Conservation (phyloP, 306 rosid species). For the Fragaria iinumae region DNA sequence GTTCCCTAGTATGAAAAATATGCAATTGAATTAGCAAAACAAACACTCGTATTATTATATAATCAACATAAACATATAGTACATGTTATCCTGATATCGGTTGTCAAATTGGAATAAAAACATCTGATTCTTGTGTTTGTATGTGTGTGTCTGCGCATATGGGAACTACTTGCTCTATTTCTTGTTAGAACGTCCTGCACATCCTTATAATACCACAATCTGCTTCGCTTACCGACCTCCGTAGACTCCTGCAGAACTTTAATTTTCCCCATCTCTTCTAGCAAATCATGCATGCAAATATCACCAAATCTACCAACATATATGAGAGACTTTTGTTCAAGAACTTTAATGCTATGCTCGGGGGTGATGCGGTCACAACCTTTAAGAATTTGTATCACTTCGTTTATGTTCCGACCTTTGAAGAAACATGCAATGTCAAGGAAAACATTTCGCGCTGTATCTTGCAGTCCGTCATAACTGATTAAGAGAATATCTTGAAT, state of each 20-base stretch:
- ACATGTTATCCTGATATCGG: too few species aligned
- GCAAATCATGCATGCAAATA: conserved; percentile 40
- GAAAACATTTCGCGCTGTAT: conserved; percentile 15
- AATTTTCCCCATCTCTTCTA: conserved; percentile 36
- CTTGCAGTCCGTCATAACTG: conserved; percentile 35
- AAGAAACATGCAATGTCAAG: conserved; percentile 11
- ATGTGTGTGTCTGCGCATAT: neutral
- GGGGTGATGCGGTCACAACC: conserved; percentile 7
- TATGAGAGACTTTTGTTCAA: conserved; percentile 2
- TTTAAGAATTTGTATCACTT: too few species aligned
- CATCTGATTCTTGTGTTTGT: too few species aligned
- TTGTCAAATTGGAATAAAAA: too few species aligned
- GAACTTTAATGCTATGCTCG: neutral
- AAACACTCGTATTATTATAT: too few species aligned
- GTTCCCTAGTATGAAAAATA: neutral
- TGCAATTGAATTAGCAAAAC: conserved; percentile 21
- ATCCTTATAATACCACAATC: conserved; percentile 21
- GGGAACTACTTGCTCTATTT: neutral
- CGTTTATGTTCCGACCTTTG: too few species aligned
- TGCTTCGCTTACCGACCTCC: conserved; percentile 21
- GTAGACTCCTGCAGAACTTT: conserved; percentile 24
- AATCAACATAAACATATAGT: too few species aligned
- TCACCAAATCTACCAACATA: neutral
- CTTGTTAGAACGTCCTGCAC: neutral
- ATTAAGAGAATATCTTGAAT: conserved; percentile 35